Evolutionary conservation across 2,329 filamentous ascomycete species (phyloP).

Genomic region (Alternaria panax): DNA sequence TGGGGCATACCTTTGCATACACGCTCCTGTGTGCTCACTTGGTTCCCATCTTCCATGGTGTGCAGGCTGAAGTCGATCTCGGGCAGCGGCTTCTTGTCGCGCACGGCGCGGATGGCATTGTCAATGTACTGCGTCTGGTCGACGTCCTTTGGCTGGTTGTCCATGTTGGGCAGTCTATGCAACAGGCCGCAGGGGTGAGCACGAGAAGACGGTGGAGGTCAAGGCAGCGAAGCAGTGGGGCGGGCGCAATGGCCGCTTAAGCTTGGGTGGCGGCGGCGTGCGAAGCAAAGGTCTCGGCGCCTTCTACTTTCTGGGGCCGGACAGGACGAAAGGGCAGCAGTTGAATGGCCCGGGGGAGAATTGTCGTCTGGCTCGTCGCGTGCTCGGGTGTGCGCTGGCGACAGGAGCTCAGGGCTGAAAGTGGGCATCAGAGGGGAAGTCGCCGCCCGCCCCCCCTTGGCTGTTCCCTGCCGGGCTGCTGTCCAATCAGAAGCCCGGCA

Average conservation of each 20-base stretch:
- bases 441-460: constrained; percentile 12
- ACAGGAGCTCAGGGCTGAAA: constrained; percentile 32
- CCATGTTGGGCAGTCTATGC: constrained; percentile 43
- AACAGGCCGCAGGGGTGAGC: constrained; percentile 29
- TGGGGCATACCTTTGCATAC: constrained; percentile 88
- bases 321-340: constrained; percentile 24
- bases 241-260: constrained; percentile 37
- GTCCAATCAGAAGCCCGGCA: constrained; percentile 22
- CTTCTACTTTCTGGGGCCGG: constrained; percentile 23
- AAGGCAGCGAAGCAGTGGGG: constrained; percentile 44
- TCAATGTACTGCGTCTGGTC: constrained; percentile 66
- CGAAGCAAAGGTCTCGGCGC: constrained; percentile 43
- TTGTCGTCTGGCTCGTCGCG: constrained; percentile 38
- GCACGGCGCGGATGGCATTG: constrained; percentile 89
- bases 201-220: constrained; percentile 32
- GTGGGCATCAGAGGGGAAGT: constrained; percentile 21
- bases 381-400: constrained; percentile 36
- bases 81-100: constrained; percentile 91
- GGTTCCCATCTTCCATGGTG: constrained; percentile 95
- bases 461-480: constrained; percentile 11
- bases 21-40: constrained; percentile 93
- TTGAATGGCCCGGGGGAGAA: constrained; percentile 6
- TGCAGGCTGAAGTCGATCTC: constrained; percentile 99
- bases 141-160: constrained; percentile 42
- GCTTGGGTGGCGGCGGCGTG: constrained; percentile 43